phyloP scores from a whole-genome alignment of 2,329 filamentous ascomycete genomes.

The Aspergillus versicolor region DNA sequence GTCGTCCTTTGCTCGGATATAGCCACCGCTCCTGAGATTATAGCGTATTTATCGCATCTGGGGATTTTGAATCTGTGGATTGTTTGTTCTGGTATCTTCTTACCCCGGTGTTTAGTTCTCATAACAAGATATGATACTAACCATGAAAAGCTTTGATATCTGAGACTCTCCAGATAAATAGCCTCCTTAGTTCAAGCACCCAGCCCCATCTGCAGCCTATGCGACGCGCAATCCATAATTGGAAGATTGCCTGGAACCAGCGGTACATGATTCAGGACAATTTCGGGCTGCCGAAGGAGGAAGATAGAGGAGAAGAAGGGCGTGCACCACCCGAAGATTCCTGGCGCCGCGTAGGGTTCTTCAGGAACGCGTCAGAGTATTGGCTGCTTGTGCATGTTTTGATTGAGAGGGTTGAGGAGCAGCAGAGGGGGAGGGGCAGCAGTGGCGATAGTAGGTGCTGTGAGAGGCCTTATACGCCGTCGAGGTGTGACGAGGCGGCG shows the following conservation, averaged over 20 bases:
- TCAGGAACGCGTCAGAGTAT: not conserved
- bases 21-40: not conserved
- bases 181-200: not conserved
- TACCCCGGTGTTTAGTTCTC: too few relatives aligned
- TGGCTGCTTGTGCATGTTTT: not conserved
- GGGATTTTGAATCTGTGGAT: not conserved
- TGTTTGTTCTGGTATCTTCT: not conserved
- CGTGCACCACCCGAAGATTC: too few relatives aligned
- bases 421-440: not conserved
- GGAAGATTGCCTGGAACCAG: not conserved
- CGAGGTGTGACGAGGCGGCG: too few relatives aligned
- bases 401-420: not conserved
- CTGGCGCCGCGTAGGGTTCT: not conserved
- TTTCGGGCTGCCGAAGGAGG: not conserved
- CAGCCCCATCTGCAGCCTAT: too few relatives aligned
- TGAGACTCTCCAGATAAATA: not conserved
- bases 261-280: not conserved
- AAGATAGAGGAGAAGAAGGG: too few relatives aligned
- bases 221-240: not conserved
- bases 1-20: not conserved
- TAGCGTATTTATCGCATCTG: not conserved
- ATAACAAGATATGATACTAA: too few relatives aligned
- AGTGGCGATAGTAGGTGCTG: too few relatives aligned
- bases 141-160: not conserved
- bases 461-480: too few relatives aligned